These are phyloP conservation scores for Tetrahymena thermophila DNA, from an alignment of 73 alveolate genomes.

Conservation along the genomic window DNA sequence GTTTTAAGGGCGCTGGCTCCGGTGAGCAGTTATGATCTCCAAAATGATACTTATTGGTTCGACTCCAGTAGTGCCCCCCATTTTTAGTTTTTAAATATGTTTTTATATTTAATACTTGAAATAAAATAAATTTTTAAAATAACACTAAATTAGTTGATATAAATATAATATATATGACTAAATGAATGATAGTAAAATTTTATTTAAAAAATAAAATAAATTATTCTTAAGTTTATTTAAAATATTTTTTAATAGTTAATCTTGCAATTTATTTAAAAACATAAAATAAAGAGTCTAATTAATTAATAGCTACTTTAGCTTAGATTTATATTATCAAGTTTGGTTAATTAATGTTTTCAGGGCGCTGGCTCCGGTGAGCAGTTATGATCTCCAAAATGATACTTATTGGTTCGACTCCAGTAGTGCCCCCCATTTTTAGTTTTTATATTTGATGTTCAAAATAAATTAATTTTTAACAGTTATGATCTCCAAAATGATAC, in stretches of 20 bases:
- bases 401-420: neutral
- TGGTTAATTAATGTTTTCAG: neutral
- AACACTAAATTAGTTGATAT: neutral
- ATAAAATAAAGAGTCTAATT: neutral
- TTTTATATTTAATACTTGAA: no score
- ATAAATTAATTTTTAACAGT: neutral
- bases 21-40: neutral
- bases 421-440: neutral
- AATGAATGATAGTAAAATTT: no score
- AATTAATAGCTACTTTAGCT: neutral
- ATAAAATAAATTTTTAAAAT: neutral
- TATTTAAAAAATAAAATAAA: no score
- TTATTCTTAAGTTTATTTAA: no score
- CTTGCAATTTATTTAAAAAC: no score
- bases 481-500: neutral
- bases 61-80: neutral
- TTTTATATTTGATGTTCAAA: no score
- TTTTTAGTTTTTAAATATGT: neutral
- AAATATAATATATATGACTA: no score
- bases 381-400: neutral
- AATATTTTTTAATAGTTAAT: no score
- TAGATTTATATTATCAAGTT: neutral
- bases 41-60: neutral
- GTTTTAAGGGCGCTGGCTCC: neutral
- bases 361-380: neutral